Percentiles rank a stretch among this genome's conserved stretches.
Evolutionary conservation across 768 basidiomycete species (phyloP).

Genomic region (Pleurotus platypus): DNA sequence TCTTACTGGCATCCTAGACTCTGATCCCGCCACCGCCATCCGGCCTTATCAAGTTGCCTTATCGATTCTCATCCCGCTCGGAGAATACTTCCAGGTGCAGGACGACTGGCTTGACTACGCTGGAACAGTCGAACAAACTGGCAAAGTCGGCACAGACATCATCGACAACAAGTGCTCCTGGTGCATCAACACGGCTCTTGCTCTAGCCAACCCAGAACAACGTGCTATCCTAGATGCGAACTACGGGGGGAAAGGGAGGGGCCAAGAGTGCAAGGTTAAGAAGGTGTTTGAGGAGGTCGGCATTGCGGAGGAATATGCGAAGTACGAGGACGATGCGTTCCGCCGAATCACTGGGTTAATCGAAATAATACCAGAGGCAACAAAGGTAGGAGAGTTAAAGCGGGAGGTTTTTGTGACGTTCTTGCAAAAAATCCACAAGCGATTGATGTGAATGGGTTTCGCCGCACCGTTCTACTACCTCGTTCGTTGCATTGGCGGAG

Average conservation of each 20-base stretch:
- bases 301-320: conserved; percentile 60
- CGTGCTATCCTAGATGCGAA: conserved; percentile 51
- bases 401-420: conserved; percentile 79
- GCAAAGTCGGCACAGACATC: conserved; percentile 97
- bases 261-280: conserved; percentile 30
- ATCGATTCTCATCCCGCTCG: conserved; percentile 83
- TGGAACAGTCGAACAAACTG: conserved; percentile 86
- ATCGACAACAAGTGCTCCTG: conserved; percentile 98
- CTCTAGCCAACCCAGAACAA: conserved; percentile 51
- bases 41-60: conserved; percentile 69
- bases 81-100: conserved; percentile 98
- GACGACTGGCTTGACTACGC: conserved; percentile 95
- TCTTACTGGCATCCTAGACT: conserved; percentile 57
- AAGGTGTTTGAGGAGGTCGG: conserved; percentile 67
- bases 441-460: not conserved
- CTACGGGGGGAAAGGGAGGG: conserved; percentile 49
- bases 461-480: no score
- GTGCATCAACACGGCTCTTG: conserved; percentile 86
- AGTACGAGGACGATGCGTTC: conserved; percentile 78
- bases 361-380: conserved; percentile 61
- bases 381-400: conserved; percentile 40
- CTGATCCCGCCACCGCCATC: conserved; percentile 31
- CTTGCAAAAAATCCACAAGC: conserved; percentile 76
- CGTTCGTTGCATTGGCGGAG: no score
- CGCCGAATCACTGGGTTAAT: conserved; percentile 64